A percentile compares a stretch with the other conserved stretches of the same genome.
These are phyloP conservation scores for Acanthamoeba sp. DNA, from an alignment of 208 protist genomes.

Conservation along the genomic window DNA sequence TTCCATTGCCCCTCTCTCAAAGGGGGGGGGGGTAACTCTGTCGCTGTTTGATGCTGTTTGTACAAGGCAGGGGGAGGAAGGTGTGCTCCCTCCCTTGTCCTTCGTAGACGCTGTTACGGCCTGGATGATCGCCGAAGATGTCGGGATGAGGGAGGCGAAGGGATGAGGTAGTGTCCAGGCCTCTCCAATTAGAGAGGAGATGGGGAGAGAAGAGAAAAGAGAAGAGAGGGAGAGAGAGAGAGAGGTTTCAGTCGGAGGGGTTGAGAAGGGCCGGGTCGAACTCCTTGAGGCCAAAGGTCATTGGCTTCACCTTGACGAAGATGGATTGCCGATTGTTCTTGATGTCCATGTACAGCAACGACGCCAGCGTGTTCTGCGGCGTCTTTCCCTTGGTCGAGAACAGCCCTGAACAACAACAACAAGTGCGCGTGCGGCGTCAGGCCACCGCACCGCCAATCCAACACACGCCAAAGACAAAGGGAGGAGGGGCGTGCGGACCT, in stretches of 20 bases:
- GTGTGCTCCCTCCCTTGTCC: neutral
- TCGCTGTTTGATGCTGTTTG: no score
- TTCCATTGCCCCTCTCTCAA: no score
- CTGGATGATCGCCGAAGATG: no score
- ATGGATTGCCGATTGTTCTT: conserved; percentile 59
- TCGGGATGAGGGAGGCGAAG: no score
- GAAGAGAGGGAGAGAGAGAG: neutral
- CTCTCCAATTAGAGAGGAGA: no score
- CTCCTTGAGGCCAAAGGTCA: conserved; percentile 73
- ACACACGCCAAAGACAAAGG: neutral
- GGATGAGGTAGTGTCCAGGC: no score
- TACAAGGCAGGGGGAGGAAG: neutral
- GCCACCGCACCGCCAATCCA: neutral
- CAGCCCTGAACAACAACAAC: neutral
- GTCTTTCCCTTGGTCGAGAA: conserved; percentile 69
- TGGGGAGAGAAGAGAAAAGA: neutral
- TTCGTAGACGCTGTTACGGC: no score
- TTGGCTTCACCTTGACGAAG: conserved; percentile 73
- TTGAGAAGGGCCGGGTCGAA: conserved; percentile 46
- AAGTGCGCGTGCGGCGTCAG: neutral
- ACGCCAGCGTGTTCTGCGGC: conserved; percentile 61
- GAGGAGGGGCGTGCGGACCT: neutral
- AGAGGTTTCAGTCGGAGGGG: neutral
- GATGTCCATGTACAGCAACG: conserved; percentile 74
- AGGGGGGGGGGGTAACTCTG: no score